Percentiles rank a stretch among this genome's conserved stretches.
Evolutionary conservation across 768 basidiomycete genomes (phyloP).

Genomic region (Mycena polygramma): DNA sequence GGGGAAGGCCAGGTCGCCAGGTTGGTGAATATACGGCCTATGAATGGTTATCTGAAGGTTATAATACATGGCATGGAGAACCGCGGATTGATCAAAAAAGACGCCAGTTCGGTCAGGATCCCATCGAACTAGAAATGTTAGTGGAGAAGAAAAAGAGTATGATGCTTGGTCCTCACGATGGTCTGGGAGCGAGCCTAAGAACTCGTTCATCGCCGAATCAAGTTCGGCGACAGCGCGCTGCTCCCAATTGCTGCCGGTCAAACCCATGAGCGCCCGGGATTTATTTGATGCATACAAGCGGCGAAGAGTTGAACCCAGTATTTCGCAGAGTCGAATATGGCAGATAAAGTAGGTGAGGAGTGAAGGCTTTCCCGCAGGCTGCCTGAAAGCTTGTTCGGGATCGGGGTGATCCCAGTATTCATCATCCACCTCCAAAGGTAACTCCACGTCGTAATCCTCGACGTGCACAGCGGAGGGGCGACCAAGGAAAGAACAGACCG

Average conservation of each 20-base stretch:
- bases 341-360: constrained; percentile 65
- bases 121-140: constrained; percentile 40
- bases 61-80: constrained; percentile 57
- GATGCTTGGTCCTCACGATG: constrained; percentile 54
- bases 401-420: constrained; percentile 62
- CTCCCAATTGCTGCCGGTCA: constrained; percentile 69
- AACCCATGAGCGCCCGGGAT: constrained; percentile 53
- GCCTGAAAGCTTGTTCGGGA: constrained; percentile 65
- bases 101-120: constrained; percentile 42
- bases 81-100: constrained; percentile 55
- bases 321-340: constrained; percentile 69
- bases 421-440: constrained; percentile 71
- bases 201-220: constrained; percentile 72
- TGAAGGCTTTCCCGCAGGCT: constrained; percentile 73
- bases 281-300: constrained; percentile 66
- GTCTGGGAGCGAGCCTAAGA: constrained; percentile 71
- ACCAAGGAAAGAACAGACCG: constrained; percentile 66
- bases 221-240: constrained; percentile 69
- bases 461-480: constrained; percentile 77
- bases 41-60: constrained; percentile 60
- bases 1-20: constrained; percentile 51
- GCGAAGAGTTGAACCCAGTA: constrained; percentile 71
- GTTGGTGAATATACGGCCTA: constrained; percentile 59
- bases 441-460: constrained; percentile 81
- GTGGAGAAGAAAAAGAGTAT: constrained; percentile 1